Percentiles rank a stretch among this genome's conserved stretches.
Evolutionary conservation across 805 yeast genomes (phyloP).

Genomic region (Trichomonascus vanleenenianus): DNA sequence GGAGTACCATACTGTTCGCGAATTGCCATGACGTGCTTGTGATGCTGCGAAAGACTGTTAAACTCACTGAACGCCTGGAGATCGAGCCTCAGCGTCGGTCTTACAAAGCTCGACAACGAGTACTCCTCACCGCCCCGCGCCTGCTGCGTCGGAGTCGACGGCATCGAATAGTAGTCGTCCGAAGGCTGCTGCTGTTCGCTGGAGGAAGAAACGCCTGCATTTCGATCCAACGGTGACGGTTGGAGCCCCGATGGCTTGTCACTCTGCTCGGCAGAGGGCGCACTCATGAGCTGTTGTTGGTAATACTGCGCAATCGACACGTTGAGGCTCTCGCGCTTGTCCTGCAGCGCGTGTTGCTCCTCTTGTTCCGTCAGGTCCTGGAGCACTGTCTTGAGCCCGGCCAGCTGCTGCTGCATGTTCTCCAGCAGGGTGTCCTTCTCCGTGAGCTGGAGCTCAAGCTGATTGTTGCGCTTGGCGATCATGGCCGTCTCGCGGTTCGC

Average conservation of each 20-base stretch:
- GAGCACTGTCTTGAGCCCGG: constrained; percentile 52
- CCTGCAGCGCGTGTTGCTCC: constrained; percentile 9
- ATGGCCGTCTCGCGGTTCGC: constrained; percentile 58
- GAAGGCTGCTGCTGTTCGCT: not conserved
- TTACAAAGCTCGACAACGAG: constrained; percentile 3
- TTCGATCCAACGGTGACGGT: not conserved
- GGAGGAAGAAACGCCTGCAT: not conserved
- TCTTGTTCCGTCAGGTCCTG: constrained; percentile 44
- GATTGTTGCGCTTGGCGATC: constrained; percentile 49
- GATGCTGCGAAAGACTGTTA: constrained; percentile 1
- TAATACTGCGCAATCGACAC: too few species aligned
- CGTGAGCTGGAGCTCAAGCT: constrained; percentile 65
- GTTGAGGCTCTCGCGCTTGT: not conserved
- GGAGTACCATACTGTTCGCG: not conserved
- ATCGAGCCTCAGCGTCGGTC: constrained; percentile 10
- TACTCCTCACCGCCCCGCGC: not conserved
- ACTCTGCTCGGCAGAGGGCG: too few species aligned
- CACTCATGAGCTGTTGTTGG: too few species aligned
- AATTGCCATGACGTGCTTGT: not conserved
- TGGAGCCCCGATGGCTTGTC: not conserved
- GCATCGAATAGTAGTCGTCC: not conserved
- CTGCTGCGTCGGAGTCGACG: not conserved
- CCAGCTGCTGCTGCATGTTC: constrained; percentile 57
- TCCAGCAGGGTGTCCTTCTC: constrained; percentile 67
- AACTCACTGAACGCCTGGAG: constrained; percentile 4